Evolutionary conservation across 2,329 filamentous ascomycete species (phyloP).

Genomic region (Parafenestella ontariensis): DNA sequence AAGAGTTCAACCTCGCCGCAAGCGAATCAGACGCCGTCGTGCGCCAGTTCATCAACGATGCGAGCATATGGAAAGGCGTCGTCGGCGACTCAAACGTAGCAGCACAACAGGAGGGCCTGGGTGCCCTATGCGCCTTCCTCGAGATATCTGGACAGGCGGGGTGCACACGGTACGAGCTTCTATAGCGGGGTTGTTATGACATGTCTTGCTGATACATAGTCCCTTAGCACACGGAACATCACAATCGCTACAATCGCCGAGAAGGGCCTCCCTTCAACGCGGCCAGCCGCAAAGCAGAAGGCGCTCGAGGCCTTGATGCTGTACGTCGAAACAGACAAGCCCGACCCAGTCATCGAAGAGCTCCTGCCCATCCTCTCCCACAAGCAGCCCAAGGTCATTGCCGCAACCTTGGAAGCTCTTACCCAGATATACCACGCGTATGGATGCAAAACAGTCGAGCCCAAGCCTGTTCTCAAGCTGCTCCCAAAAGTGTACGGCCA

Average conservation of each 20-base stretch:
- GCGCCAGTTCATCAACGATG: conserved; percentile 83
- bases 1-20: conserved; percentile 82
- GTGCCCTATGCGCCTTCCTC: conserved; percentile 86
- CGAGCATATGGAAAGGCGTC: conserved; percentile 87
- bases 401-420: conserved; percentile 75
- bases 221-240: conserved; percentile 70
- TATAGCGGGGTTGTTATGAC: not conserved
- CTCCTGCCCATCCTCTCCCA: conserved; percentile 81
- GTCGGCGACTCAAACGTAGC: conserved; percentile 96
- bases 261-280: conserved; percentile 86
- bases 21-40: conserved; percentile 88
- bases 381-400: conserved; percentile 90
- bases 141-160: conserved; percentile 86
- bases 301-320: conserved; percentile 86
- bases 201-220: conserved; percentile 19
- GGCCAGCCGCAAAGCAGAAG: conserved; percentile 86
- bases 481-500: conserved; percentile 93
- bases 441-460: conserved; percentile 91
- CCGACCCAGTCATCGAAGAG: conserved; percentile 88
- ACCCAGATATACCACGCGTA: conserved; percentile 90
- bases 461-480: conserved; percentile 86
- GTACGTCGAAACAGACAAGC: conserved; percentile 86
- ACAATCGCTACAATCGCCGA: conserved; percentile 84
- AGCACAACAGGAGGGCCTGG: conserved; percentile 91
- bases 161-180: conserved; percentile 66